Conservation (phyloP, 75 land plant species). For the Sequoiadendron giganteum region DNA sequence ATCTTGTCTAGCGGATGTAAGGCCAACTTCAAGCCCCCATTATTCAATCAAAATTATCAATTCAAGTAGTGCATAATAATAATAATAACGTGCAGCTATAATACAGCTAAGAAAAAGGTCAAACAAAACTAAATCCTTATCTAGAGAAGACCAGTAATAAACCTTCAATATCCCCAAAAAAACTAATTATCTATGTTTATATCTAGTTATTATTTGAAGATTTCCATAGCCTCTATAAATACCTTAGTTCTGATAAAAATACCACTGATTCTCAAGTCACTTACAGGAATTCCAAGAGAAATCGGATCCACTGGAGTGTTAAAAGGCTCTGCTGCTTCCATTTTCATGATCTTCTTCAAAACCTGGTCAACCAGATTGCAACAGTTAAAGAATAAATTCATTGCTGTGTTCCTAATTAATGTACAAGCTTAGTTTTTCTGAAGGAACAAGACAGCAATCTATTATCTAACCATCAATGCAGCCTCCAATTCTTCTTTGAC, state of each 20-base stretch:
- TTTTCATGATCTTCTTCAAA: slow-evolving; percentile 93
- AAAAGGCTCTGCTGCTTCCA: slow-evolving; percentile 98
- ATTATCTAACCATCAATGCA: slow-evolving; percentile 33
- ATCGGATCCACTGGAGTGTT: slow-evolving; percentile 91
- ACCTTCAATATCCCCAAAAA: no score
- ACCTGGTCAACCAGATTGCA: slow-evolving; percentile 39
- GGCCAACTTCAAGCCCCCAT: no score
- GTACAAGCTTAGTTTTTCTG: background rate
- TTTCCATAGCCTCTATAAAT: no score
- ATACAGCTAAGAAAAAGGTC: no score
- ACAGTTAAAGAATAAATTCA: background rate
- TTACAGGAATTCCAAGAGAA: slow-evolving; percentile 93
- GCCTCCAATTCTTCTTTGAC: slow-evolving; percentile 44
- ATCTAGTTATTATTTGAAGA: no score
- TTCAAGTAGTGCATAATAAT: no score
- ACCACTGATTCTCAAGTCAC: slow-evolving; percentile 12
- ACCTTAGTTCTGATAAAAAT: background rate
- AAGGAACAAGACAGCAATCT: background rate
- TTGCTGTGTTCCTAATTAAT: background rate
- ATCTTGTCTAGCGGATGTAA: no score
- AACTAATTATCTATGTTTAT: no score
- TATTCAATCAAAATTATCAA: no score
- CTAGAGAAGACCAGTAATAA: no score
- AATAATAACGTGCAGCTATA: no score
- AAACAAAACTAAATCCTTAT: no score